These are phyloP conservation scores for Phytophthora sp. DNA, from an alignment of 352 stramenopile genomes.

Conservation along the genomic window DNA sequence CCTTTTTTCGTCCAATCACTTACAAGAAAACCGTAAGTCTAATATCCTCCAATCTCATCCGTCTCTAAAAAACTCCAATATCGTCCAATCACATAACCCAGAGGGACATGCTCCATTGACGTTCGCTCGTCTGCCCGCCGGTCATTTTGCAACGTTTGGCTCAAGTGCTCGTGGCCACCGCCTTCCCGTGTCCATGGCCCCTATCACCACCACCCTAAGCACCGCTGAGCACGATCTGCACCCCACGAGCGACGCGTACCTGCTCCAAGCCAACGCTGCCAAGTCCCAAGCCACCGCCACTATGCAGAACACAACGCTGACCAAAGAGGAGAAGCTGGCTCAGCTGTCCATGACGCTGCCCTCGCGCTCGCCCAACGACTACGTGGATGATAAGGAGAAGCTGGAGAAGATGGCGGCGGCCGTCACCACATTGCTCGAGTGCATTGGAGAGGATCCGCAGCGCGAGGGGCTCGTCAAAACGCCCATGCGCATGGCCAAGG, in stretches of 20 bases:
- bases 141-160: constrained; percentile 20
- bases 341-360: constrained; percentile 73
- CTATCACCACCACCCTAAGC: constrained; percentile 45
- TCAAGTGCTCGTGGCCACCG: constrained; percentile 21
- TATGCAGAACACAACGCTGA: constrained; percentile 47
- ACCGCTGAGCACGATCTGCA: constrained; percentile 25
- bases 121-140: constrained; percentile 23
- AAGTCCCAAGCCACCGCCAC: constrained; percentile 28
- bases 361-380: constrained; percentile 60
- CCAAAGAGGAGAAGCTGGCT: constrained; percentile 37
- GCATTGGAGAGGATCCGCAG: constrained; percentile 94
- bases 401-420: constrained; percentile 94
- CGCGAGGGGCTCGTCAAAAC: constrained; percentile 97
- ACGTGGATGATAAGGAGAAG: constrained; percentile 78
- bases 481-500: constrained; percentile 97
- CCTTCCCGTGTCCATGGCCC: constrained; percentile 39
- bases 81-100: constrained; percentile 3
- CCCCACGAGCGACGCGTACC: constrained; percentile 15
- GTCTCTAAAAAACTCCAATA: neutral
- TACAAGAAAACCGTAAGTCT: neutral
- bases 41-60: constrained; percentile 1
- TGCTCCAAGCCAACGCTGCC: no score
- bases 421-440: constrained; percentile 93
- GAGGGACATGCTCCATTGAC: constrained; percentile 10
- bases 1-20: constrained; percentile 19